A percentile compares a stretch with the other conserved stretches of the same genome.
Conservation (phyloP, 148 eudicot species). For the Bassia scoparia region DNA sequence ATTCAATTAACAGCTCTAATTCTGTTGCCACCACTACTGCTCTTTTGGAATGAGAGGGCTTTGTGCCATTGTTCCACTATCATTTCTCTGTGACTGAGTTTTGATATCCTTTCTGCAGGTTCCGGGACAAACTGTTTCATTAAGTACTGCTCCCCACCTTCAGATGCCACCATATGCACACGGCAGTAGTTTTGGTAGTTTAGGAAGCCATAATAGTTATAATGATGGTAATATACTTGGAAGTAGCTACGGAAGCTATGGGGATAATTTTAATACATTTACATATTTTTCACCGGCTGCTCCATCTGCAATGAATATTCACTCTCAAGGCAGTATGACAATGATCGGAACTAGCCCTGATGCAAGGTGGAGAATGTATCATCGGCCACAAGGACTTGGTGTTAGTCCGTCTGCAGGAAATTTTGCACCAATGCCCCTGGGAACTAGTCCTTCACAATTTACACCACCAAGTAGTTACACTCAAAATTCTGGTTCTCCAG, state of each 20-base stretch:
- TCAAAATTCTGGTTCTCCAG: conserved; percentile 73
- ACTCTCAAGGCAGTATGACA: conserved; percentile 53
- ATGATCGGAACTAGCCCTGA: conserved; percentile 88
- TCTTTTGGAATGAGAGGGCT: neutral
- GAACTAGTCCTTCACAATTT: conserved; percentile 95
- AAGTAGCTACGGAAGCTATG: conserved; percentile 92
- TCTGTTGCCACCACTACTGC: neutral
- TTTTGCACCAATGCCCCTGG: conserved; percentile 83
- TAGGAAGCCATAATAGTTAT: conserved; percentile 96
- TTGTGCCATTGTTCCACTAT: neutral
- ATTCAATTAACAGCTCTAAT: too few relatives aligned
- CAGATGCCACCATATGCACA: conserved; percentile 61
- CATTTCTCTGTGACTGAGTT: neutral
- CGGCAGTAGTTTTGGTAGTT: conserved; percentile 88
- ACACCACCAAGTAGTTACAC: conserved; percentile 72
- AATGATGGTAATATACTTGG: conserved; percentile 68
- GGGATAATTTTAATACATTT: conserved; percentile 64
- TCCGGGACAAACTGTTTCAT: conserved; percentile 46
- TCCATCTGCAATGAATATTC: conserved; percentile 68
- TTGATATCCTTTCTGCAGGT: conserved; percentile 44
- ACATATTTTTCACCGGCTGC: conserved; percentile 83
- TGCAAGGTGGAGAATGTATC: conserved; percentile 55
- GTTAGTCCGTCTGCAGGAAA: conserved; percentile 73
- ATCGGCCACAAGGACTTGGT: conserved; percentile 67
- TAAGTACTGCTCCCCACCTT: conserved; percentile 59